Base-by-base conservation (phyloP, 1,139 yeast genomes). In the Torulaspora globosa region DNA sequence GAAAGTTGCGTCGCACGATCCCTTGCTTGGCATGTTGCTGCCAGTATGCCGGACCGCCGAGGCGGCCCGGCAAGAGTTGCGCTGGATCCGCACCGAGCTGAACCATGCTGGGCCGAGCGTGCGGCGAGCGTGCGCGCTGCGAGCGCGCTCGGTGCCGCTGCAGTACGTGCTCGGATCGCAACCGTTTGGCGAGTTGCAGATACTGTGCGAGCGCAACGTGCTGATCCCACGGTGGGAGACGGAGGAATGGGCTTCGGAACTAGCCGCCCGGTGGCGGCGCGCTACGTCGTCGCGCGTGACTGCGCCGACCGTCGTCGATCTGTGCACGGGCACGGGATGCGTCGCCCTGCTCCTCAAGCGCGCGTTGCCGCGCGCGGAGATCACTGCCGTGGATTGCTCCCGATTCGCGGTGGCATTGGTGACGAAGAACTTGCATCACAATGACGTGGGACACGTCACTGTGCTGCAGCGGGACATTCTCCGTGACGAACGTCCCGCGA, bases 201-300 rank as follows among this genome's bases (percentile, higher is more conserved):
- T 92, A 3, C 53, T 59, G 27, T 87, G 96, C 58, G 58, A 66
- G 21, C 71, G 71, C 1, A 80, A 81, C 0, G 97, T 88, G 1
- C 68, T 92, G 49, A 89, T 92, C 36, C 98, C 98, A 0, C 68
- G 98, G 41, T 82, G 95, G 85, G 98, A 92, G 60, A 92, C 98
- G 0, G 97, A 92, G 61, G 96, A 88, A 58, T 90, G 97, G 97
- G 72, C 77, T 6, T 30, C 68, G 27, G 72, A 71, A 46, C 59
- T 86, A 26, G 67, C 71, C 19, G 35, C 23, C 2, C 49, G 36
- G 39, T 33, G 40, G 41, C 19, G n/a, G 12, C n/a, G n/a, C n/a
- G n/a, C n/a, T n/a, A 23, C 24, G 24, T 4, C 12, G 29, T 26
- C 29, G 34, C 18, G 15, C 29, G 35, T 21, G 36, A 51, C 24